Evolutionary conservation across 176 grass and related monocot genomes (phyloP), one percentile per base, ranked within the genome.

Genomic region (Eragrostis nindensis): DNA sequence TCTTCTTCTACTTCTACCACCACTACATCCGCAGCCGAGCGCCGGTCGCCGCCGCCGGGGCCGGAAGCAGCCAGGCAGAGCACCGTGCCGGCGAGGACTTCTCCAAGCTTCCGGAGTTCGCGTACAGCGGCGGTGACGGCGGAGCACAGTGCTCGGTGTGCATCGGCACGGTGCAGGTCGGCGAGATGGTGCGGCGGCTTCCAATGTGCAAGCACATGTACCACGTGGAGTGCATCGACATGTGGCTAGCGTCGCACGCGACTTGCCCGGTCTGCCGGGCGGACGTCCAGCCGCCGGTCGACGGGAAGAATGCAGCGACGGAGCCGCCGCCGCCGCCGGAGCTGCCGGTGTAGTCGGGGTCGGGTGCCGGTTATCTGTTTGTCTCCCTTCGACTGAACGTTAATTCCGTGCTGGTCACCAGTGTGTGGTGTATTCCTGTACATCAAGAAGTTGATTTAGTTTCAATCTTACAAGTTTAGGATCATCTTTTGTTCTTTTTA

Each of bases 171-270:
- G 60, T 90, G 49, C 52, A 59, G 40, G 13, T n/a, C 10, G 83
- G 83, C 42, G 88, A 90, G 48, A 76, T 56, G 83, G 67, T 86
- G 56, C 83, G 88, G 66, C 53, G 50, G 79, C 74, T 90, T 46
- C 88, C 88, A 17, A 3, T 46, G 30, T 90, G 88, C 83, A 66
- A 61, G 41, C 88, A 90, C 32, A 46, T 85, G 7, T 90, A 86
- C 79, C 88, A 90, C 61, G 74, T 73, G 16, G 88, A 86, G 60
- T 90, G 88, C 83, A 82, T 90, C 67, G 88, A 90, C 60, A 66
- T 74, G 88, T 90, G 83, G 88, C 73, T 90, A 46, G 57, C n/a
- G 0, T 77, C 79, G 9, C 83, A 90, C 53, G 39, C 45, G 3
- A 90, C 79, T 9, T 90, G 88, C 66, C 87, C 83, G 4, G 25